These are phyloP conservation scores for Crucibulum laeve DNA, from an alignment of 768 basidiomycete species.

Conservation along the genomic window DNA sequence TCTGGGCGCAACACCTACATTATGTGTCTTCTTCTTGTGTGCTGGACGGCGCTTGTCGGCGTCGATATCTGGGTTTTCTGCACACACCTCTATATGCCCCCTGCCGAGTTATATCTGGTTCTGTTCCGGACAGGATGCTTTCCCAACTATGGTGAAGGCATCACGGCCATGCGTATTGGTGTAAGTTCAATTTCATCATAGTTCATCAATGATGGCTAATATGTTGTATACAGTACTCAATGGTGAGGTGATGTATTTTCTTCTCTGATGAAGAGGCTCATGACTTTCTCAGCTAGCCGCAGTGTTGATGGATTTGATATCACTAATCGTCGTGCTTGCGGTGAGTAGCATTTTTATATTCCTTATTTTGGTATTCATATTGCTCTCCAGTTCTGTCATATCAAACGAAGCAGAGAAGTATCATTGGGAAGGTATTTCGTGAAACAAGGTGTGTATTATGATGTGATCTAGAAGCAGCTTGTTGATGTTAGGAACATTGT, in stretches of 20 bases:
- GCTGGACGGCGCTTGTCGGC: conserved; percentile 26
- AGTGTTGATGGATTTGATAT: conserved; percentile 31
- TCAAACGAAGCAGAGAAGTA: conserved; percentile 19
- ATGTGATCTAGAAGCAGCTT: not conserved
- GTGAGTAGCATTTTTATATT: conserved; percentile 14
- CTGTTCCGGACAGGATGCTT: conserved; percentile 31
- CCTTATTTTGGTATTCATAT: conserved; percentile 1
- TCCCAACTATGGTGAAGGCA: conserved; percentile 27
- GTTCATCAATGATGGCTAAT: not conserved
- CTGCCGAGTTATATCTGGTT: conserved; percentile 17
- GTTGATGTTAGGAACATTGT: not conserved
- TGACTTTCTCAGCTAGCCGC: conserved; percentile 22
- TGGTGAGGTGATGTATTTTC: conserved; percentile 1
- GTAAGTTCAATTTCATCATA: conserved; percentile 17
- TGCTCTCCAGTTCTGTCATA: conserved; percentile 18
- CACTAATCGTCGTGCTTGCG: conserved; percentile 26
- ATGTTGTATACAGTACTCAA: not conserved
- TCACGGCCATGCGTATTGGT: conserved; percentile 26
- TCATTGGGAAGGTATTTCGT: conserved; percentile 17
- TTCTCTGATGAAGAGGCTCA: not conserved
- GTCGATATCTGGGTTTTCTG: conserved; percentile 35
- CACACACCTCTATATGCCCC: conserved; percentile 15
- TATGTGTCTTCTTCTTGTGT: conserved; percentile 21
- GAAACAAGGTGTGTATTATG: not conserved
- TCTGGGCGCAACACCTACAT: conserved; percentile 27